Evolutionary conservation across 768 basidiomycete genomes (phyloP), one percentile per base, ranked within the genome.

Genomic region (Pleurotus tuoliensis): DNA sequence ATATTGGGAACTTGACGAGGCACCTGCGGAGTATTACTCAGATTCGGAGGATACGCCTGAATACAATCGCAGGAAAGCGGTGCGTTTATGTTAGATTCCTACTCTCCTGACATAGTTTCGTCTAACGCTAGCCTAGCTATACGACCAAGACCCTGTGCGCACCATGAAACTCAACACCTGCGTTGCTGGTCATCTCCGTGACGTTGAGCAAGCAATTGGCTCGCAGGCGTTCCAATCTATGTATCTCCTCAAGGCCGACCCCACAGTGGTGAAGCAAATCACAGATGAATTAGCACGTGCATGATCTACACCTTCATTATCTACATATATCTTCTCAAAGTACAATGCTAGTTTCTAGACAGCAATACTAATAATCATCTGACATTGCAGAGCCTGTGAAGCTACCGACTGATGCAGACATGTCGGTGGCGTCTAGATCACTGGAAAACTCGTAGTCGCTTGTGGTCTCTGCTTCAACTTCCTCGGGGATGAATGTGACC

Each of bases 21-120:
- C 86, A 2, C 84, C 87, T 11, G 63, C 68, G 6, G 73, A 79
- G 2, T 87, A 82, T 63, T 90, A 81, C 63, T 77, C 80, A 39
- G 79, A 78, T n/a, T 81, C 81, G 8, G 79, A 88, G 67, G 86
- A 80, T 6, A 92, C 89, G 1, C 74, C 82, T 5, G 93, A 95
- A 67, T 87, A 87, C 61, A 72, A 77, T n/a, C 87, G 93, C 30
- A 82, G 91, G 43, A 82, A 85, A 73, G 72, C 74, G 56, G 93
- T 94, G 30, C 30, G 30, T 34, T 9, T 11, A 67, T 37, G 81
- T 71, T 2, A 61, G 40, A 47, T 47, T 50, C 34, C 30, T 20
- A 46, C 16, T 61, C 52, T 13, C 18, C 37, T 40, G 20, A 27
- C 34, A 38, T 48, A n/a, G 65, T 52, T n/a, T 39, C 30, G 30